phyloP scores from a whole-genome alignment of 352 stramenopile genomes.

The Pythium myriotylum region DNA sequence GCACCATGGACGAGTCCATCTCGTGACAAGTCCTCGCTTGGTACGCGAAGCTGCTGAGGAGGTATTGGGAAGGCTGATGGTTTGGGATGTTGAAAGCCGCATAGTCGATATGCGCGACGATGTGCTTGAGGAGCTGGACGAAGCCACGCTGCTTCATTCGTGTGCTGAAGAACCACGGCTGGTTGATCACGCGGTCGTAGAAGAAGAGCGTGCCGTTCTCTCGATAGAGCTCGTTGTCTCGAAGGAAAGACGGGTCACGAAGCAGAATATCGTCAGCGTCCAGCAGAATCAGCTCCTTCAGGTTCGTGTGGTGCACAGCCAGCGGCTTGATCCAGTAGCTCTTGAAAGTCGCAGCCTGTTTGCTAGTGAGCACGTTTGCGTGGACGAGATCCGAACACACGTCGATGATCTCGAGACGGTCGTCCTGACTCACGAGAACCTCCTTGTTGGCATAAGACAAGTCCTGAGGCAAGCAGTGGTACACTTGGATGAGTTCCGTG shows the following conservation, averaged over 20 bases:
- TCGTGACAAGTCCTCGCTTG: slow-evolving; percentile 42
- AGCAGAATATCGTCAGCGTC: slow-evolving; percentile 63
- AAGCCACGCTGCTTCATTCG: background rate
- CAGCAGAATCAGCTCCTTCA: slow-evolving; percentile 52
- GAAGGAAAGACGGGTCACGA: slow-evolving; percentile 41
- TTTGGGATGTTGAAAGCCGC: slow-evolving; percentile 32
- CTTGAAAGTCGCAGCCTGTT: no score
- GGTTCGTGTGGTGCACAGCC: slow-evolving; percentile 52
- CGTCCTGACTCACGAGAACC: slow-evolving; percentile 47
- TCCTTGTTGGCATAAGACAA: slow-evolving; percentile 34
- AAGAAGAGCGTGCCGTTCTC: slow-evolving; percentile 64
- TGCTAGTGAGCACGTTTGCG: slow-evolving; percentile 13
- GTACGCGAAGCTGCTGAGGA: slow-evolving; percentile 37
- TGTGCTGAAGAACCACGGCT: slow-evolving; percentile 30
- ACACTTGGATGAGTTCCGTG: slow-evolving; percentile 46
- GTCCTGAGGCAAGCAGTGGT: slow-evolving; percentile 47
- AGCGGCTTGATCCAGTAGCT: slow-evolving; percentile 72
- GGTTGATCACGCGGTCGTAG: slow-evolving; percentile 55
- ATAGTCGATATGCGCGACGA: slow-evolving; percentile 53
- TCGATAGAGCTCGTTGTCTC: slow-evolving; percentile 39
- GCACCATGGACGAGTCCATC: slow-evolving; percentile 60
- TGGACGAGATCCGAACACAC: slow-evolving; percentile 42
- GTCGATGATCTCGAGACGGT: slow-evolving; percentile 57
- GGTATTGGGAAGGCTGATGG: slow-evolving; percentile 19
- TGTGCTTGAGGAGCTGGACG: slow-evolving; percentile 21